These are phyloP conservation scores for Tulasnella sp. DNA, from an alignment of 768 basidiomycete genomes.

Conservation along the genomic window DNA sequence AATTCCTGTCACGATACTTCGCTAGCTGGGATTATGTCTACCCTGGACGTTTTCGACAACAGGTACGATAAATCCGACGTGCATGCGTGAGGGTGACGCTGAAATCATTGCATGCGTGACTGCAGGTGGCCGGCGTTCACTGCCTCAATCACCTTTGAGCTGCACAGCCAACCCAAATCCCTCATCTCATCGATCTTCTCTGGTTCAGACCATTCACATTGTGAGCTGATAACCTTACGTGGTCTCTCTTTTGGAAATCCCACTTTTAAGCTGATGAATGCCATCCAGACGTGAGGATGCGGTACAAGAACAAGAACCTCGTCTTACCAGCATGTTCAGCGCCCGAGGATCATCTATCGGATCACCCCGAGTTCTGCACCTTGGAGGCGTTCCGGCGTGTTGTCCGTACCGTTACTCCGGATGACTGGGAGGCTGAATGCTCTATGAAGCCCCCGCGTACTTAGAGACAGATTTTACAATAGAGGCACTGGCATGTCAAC, in stretches of 20 bases:
- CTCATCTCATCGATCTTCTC: neutral
- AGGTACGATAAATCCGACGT: too few species aligned
- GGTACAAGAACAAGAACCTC: constrained; percentile 61
- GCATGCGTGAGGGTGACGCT: constrained; percentile 6
- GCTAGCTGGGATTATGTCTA: constrained; percentile 50
- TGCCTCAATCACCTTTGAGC: constrained; percentile 61
- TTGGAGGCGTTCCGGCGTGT: constrained; percentile 51
- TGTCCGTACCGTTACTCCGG: constrained; percentile 54
- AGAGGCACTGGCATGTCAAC: too few species aligned
- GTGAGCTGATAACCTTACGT: neutral
- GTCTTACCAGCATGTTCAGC: constrained; percentile 53
- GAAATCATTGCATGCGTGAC: neutral
- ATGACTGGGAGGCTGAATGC: constrained; percentile 58
- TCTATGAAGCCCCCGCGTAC: too few species aligned
- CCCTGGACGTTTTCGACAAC: constrained; percentile 64
- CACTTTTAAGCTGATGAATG: neutral
- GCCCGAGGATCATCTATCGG: constrained; percentile 55
- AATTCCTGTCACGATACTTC: constrained; percentile 51
- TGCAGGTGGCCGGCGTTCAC: constrained; percentile 70
- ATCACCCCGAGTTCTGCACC: constrained; percentile 64
- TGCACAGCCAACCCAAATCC: constrained; percentile 37
- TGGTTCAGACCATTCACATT: neutral
- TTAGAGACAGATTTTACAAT: too few species aligned
- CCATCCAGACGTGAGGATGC: constrained; percentile 52
- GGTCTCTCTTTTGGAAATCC: neutral